Base-by-base conservation (phyloP, 2,329 filamentous ascomycete genomes). In the Xylariaceae sp. region DNA sequence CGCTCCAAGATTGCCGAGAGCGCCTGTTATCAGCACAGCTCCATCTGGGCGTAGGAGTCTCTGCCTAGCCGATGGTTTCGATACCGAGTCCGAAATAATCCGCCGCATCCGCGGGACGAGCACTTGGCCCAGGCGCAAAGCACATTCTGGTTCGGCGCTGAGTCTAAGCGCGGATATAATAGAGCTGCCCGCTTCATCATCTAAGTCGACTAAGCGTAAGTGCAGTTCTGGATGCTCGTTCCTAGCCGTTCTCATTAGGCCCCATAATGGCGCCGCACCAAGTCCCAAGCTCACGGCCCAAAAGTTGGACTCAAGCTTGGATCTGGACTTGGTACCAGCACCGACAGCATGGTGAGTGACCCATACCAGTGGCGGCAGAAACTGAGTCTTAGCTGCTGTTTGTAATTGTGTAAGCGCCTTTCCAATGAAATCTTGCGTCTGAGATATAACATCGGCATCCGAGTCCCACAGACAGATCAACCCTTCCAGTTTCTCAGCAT, bases 221-320 rank as follows among this genome's bases (percentile, higher is more conserved):
- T 49, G 44, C 49, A 69, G 43, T 45, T 68, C 67, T 32, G 67
- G 65, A 53, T 68, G 63, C 48, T 69, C 67, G 33, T 37, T 67
- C 27, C 65, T 54, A 21, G 62, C 62, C 6, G 64, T 67, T 21
- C 67, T 63, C 59, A 66, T 63, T 9, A 69, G 52, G 41, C 66
- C 67, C 67, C 64, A 68, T 35, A 69, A 50, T 27, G 63, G 51
- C 23, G 51, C 62, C 0, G 61, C 55, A 21, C 59, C 65, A n/a
- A 60, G 58, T 35, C 42, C 48, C 53, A 27, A n/a, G 43, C 23
- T 18, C 29, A 48, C 67, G 60, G 36, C 39, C 47, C n/a, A n/a
- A n/a, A n/a, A n/a, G n/a, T n/a, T n/a, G n/a, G n/a, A n/a, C n/a
- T n/a, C n/a, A n/a, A n/a, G n/a, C n/a, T n/a, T n/a, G n/a, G n/a